Conservation (phyloP, 2,329 filamentous ascomycete genomes). For the Xylaria polymorpha region DNA sequence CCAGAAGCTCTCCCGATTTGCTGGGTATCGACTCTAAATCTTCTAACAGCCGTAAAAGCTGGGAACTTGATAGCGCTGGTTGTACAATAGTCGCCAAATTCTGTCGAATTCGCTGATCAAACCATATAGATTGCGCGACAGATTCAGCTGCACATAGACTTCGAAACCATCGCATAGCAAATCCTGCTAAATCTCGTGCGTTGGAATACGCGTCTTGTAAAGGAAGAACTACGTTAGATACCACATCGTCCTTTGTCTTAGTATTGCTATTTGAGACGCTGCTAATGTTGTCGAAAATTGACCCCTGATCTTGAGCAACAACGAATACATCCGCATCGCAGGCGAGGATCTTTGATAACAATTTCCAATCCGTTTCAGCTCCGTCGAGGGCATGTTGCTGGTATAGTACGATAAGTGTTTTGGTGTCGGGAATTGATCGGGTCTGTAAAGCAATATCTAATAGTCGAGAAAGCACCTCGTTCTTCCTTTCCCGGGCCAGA, state of each 20-base stretch:
- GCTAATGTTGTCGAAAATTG: slow-evolving; percentile 51
- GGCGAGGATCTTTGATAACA: slow-evolving; percentile 57
- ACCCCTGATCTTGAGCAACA: slow-evolving; percentile 48
- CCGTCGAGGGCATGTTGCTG: slow-evolving; percentile 45
- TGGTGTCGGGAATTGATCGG: slow-evolving; percentile 50
- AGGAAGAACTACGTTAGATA: slow-evolving; percentile 53
- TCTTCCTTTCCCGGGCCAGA: slow-evolving; percentile 37
- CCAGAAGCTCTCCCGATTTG: slow-evolving; percentile 47
- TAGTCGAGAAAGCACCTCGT: slow-evolving; percentile 48
- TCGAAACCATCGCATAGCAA: slow-evolving; percentile 54
- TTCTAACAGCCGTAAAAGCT: slow-evolving; percentile 53
- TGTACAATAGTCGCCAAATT: slow-evolving; percentile 50
- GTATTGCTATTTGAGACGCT: slow-evolving; percentile 39
- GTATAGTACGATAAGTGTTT: slow-evolving; percentile 50
- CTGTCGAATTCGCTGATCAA: slow-evolving; percentile 45
- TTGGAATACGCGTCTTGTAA: slow-evolving; percentile 56
- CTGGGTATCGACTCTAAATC: slow-evolving; percentile 47
- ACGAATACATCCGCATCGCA: slow-evolving; percentile 61
- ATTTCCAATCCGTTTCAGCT: slow-evolving; percentile 52
- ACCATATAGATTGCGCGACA: slow-evolving; percentile 45
- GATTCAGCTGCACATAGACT: slow-evolving; percentile 40
- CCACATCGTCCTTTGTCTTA: slow-evolving; percentile 45
- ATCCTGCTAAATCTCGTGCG: slow-evolving; percentile 55
- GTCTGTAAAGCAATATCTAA: slow-evolving; percentile 52
- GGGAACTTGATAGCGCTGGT: slow-evolving; percentile 52